Evolutionary conservation across 768 basidiomycete species (phyloP).

Genomic region (Amylocystis lapponica): DNA sequence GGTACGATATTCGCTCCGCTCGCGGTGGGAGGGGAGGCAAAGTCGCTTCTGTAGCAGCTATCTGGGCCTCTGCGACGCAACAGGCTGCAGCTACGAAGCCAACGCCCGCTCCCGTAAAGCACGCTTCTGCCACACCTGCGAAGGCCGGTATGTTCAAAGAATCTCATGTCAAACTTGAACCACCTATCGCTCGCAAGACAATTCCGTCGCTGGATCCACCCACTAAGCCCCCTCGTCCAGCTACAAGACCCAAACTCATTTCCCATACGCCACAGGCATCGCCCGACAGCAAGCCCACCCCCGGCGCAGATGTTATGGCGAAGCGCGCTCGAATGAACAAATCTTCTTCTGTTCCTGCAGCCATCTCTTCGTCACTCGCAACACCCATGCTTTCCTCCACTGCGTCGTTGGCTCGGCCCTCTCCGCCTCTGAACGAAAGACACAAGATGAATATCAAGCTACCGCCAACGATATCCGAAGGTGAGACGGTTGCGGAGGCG

Average conservation of each 20-base stretch:
- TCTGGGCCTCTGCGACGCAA: constrained; percentile 51
- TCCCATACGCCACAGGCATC: no score
- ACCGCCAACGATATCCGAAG: constrained; percentile 12
- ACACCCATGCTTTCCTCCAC: constrained; percentile 69
- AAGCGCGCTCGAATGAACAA: constrained; percentile 40
- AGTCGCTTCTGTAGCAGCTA: constrained; percentile 64
- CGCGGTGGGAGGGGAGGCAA: constrained; percentile 73
- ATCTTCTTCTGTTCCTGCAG: constrained; percentile 61
- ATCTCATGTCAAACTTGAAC: no score
- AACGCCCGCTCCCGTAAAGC: no score
- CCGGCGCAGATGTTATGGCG: constrained; percentile 14
- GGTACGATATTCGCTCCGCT: constrained; percentile 71
- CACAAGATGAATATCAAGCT: constrained; percentile 16
- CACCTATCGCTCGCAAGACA: no score
- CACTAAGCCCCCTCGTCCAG: no score
- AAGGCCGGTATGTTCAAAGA: constrained; percentile 7
- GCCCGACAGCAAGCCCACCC: constrained; percentile 1
- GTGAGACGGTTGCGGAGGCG: constrained; percentile 4
- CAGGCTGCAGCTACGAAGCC: no score
- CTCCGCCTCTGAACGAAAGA: constrained; percentile 16
- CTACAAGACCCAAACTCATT: no score
- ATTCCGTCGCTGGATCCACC: no score
- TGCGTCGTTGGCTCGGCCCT: constrained; percentile 62
- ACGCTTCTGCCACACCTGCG: not conserved
- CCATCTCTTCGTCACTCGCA: constrained; percentile 68